These are phyloP conservation scores for Ceratobasidium sp. DNA, from an alignment of 1,284 basidiomycete species.

Conservation along the genomic window DNA sequence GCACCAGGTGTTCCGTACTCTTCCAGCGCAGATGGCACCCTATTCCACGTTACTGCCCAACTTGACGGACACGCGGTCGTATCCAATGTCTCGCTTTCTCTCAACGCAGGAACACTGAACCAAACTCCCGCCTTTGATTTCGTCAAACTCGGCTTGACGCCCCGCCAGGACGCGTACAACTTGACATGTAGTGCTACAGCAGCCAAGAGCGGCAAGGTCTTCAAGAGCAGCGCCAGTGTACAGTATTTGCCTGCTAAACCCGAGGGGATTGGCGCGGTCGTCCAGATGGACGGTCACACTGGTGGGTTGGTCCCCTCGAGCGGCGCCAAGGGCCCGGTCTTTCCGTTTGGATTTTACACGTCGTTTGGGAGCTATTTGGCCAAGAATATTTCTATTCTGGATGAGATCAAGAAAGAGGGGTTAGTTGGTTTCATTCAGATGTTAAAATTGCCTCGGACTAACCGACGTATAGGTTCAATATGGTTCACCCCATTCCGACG, in stretches of 20 bases:
- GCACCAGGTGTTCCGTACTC: slow-evolving; percentile 60
- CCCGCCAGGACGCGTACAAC: slow-evolving; percentile 57
- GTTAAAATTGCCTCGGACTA: neutral
- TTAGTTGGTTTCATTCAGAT: slow-evolving; percentile 46
- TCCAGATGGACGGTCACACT: slow-evolving; percentile 74
- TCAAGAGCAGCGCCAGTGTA: slow-evolving; percentile 57
- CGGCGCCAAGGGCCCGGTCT: slow-evolving; percentile 55
- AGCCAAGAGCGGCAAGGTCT: slow-evolving; percentile 52
- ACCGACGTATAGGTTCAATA: slow-evolving; percentile 43
- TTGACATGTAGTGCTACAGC: slow-evolving; percentile 60
- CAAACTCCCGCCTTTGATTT: slow-evolving; percentile 55
- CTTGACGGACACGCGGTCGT: slow-evolving; percentile 55
- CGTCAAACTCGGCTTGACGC: slow-evolving; percentile 53
- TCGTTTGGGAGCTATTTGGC: slow-evolving; percentile 66
- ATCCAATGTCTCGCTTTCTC: slow-evolving; percentile 57
- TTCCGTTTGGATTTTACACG: slow-evolving; percentile 79
- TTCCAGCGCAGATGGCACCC: slow-evolving; percentile 49
- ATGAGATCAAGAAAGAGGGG: slow-evolving; percentile 69
- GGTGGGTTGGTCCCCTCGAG: slow-evolving; percentile 67
- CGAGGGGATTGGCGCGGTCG: slow-evolving; percentile 55
- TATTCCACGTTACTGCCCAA: slow-evolving; percentile 54
- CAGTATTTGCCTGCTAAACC: slow-evolving; percentile 65
- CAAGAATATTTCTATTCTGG: slow-evolving; percentile 61
- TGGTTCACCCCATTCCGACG: slow-evolving; percentile 68
- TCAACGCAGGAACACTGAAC: slow-evolving; percentile 59